Evolutionary conservation across 176 grass and related monocot species (phyloP), one percentile per base, ranked within the genome.

Genomic region (Rhynchospora breviuscula): DNA sequence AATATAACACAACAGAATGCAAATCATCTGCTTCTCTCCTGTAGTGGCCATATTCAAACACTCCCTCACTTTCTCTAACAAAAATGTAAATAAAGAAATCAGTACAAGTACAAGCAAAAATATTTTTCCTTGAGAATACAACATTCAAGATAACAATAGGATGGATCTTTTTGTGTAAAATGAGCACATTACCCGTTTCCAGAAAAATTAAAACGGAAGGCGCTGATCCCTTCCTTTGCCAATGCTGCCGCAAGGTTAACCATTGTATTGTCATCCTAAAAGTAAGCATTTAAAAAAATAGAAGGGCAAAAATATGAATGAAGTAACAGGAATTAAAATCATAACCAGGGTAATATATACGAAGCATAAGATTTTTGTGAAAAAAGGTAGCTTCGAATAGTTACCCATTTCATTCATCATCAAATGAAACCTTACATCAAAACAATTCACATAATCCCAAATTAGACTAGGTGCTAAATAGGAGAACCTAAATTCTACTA

Each of bases 201-300:
- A 80, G 92, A 89, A 86, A 98, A 98, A 92, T 98, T 87, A 80
- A 98, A 98, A 53, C 84, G 78, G 26, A 94, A 98, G 14, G 83
- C 64, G 72, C 89, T 87, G 66, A 93, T 79, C 80, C 89, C 84
- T 79, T 87, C 26, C 52, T 87, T 93, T 63, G 84, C 87, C 46
- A 94, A 78, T 71, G 90, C 87, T 21, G 33, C 78, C 9, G 84
- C 72, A 59, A 97, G 85, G 80, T 92, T 91, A 88, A 90, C 13
- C 58, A 97, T 84, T 68, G 87, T 51, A 57, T 84, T 63, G 68
- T 79, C 84, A 58, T 89, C 86, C 94, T 97, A 87, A 83, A 90
- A 89, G 54, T 3, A 60, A 81, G 63, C 23, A 77, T 21, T 54
- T 29, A 0, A 29, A 29, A 29, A 29, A 29, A 54, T 53, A 23